Conservation (phyloP, 352 stramenopile species). For the Phytophthora multivora region DNA sequence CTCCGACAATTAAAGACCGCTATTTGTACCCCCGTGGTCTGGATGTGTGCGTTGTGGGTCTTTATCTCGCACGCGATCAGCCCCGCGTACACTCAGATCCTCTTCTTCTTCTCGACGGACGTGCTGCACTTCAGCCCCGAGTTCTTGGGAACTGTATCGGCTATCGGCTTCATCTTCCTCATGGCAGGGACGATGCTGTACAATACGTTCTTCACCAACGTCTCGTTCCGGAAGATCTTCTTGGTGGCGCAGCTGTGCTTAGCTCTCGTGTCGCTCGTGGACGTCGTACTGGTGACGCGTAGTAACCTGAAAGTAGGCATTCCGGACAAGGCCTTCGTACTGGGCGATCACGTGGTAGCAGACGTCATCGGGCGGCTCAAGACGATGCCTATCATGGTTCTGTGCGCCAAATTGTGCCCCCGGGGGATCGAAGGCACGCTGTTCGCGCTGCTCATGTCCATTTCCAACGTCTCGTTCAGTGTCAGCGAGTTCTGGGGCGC, state of each 20-base stretch:
- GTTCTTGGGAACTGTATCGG: conserved; percentile 92
- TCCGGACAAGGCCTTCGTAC: conserved; percentile 95
- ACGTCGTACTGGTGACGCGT: conserved; percentile 92
- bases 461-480: conserved; percentile 95
- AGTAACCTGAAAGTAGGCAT: conserved; percentile 93
- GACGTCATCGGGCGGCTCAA: conserved; percentile 85
- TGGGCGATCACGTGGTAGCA: conserved; percentile 93
- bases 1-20: conserved; percentile 73
- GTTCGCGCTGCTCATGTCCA: conserved; percentile 97
- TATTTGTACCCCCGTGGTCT: conserved; percentile 90
- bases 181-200: conserved; percentile 84
- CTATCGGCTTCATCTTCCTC: conserved; percentile 81
- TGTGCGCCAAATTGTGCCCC: conserved; percentile 95
- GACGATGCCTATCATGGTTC: conserved; percentile 94
- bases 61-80: conserved; percentile 94
- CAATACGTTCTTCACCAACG: conserved; percentile 88
- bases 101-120: conserved; percentile 97
- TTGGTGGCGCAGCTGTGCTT: conserved; percentile 84
- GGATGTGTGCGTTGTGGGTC: conserved; percentile 95
- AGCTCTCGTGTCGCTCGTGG: conserved; percentile 70
- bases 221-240: conserved; percentile 94
- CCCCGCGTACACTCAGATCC: conserved; percentile 93
- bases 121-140: conserved; percentile 95
- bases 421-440: conserved; percentile 95
- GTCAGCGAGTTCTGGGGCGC: conserved; percentile 94